These are phyloP conservation scores for Neurospora pannonica DNA, from an alignment of 495 filamentous ascomycete species.

Conservation along the genomic window DNA sequence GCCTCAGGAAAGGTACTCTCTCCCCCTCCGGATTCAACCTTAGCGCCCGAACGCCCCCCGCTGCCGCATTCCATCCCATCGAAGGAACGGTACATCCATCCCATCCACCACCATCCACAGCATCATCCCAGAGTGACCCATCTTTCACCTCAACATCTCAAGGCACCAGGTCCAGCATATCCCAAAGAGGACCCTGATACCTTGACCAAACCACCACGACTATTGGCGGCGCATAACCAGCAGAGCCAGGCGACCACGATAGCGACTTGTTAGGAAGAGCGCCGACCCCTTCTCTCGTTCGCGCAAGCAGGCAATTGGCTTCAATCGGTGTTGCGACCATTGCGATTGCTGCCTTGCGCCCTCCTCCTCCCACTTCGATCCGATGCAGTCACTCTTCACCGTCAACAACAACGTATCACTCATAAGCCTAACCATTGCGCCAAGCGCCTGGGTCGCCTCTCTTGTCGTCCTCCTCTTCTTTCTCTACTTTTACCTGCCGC, in stretches of 20 bases:
- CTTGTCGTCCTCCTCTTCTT: slow-evolving; percentile 43
- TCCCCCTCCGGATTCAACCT: neutral
- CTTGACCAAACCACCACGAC: neutral
- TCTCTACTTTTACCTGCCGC: slow-evolving; percentile 38
- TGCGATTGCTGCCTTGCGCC: neutral
- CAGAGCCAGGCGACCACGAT: neutral
- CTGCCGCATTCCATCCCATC: neutral
- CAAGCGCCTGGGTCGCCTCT: slow-evolving; percentile 40
- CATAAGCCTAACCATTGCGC: slow-evolving; percentile 43
- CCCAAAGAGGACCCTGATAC: neutral
- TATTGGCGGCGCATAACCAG: neutral
- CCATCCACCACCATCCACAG: neutral
- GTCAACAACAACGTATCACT: slow-evolving; percentile 46
- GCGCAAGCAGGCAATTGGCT: neutral
- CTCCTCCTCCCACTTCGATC: slow-evolving; percentile 12
- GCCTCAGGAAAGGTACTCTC: neutral
- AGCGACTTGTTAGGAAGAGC: neutral
- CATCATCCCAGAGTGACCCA: neutral
- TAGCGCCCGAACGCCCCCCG: neutral
- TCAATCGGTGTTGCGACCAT: neutral
- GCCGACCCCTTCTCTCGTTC: neutral
- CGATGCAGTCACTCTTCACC: slow-evolving; percentile 41
- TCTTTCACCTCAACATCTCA: neutral
- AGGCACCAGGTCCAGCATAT: neutral
- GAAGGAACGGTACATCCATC: neutral